Evolutionary conservation across 208 protist species (phyloP).

Genomic region (Endotrypanum monterogeii): DNA sequence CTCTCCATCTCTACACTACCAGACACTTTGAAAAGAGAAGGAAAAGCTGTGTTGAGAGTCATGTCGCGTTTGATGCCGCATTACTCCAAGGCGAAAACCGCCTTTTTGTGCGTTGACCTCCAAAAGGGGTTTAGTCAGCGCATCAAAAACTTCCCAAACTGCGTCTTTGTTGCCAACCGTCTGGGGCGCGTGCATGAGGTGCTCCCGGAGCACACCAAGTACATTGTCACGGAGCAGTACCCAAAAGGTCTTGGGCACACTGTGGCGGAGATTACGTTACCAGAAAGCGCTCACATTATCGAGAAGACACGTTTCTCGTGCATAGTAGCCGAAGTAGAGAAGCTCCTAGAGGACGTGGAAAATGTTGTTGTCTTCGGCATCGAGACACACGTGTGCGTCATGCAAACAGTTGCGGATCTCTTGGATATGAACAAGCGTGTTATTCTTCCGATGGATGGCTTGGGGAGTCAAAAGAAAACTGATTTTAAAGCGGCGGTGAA

Average conservation of each 20-base stretch:
- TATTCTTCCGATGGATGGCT: conserved; percentile 61
- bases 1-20: background rate
- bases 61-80: conserved; percentile 77
- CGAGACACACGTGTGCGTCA: conserved; percentile 80
- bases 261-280: conserved; percentile 63
- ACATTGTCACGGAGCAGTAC: conserved; percentile 86
- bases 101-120: conserved; percentile 78
- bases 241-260: conserved; percentile 70
- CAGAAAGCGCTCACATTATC: conserved; percentile 37
- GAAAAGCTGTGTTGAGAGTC: background rate
- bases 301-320: conserved; percentile 69
- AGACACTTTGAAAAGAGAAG: background rate
- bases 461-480: conserved; percentile 70
- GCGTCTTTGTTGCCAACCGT: conserved; percentile 80
- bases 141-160: conserved; percentile 69
- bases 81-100: conserved; percentile 61
- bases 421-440: conserved; percentile 76
- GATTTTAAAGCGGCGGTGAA: conserved; percentile 65
- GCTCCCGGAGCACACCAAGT: conserved; percentile 63
- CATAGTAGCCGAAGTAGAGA: conserved; percentile 53
- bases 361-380: conserved; percentile 83
- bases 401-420: conserved; percentile 75
- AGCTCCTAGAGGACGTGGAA: conserved; percentile 47
- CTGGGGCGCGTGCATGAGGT: conserved; percentile 53
- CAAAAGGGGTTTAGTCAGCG: conserved; percentile 66